These are phyloP conservation scores for Bipolaris victoriae DNA, from an alignment of 2,329 filamentous ascomycete genomes.

Conservation along the genomic window DNA sequence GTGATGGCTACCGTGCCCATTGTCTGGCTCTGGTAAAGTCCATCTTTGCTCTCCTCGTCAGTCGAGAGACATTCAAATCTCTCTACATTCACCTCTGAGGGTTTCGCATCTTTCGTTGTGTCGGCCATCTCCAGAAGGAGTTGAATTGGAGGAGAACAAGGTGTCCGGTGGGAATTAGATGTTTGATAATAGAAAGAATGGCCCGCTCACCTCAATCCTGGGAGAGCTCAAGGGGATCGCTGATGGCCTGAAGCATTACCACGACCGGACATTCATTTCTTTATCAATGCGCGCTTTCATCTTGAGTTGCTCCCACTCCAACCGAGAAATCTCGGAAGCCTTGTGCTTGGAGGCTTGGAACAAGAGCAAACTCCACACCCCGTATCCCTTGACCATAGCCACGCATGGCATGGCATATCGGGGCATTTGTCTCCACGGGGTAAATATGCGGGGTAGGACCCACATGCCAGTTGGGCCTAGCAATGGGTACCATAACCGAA, in stretches of 20 bases:
- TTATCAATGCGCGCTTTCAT: background rate
- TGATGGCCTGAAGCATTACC: background rate
- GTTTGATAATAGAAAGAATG: background rate
- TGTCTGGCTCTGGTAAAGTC: conserved; percentile 9
- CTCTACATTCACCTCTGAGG: conserved; percentile 16
- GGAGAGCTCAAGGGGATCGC: background rate
- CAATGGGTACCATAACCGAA: background rate
- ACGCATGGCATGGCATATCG: background rate
- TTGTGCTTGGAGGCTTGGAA: background rate
- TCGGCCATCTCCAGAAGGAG: background rate
- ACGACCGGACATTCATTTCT: background rate
- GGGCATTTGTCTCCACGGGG: conserved; percentile 8
- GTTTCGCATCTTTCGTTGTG: conserved; percentile 16
- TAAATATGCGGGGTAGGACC: conserved; percentile 12
- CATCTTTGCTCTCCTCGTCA: conserved; percentile 15
- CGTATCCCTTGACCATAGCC: background rate
- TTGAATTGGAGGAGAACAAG: too few species aligned
- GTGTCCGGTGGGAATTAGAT: too few species aligned
- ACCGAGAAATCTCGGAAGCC: background rate
- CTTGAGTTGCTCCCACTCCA: background rate
- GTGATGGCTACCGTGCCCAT: conserved; percentile 43
- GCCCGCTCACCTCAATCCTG: background rate
- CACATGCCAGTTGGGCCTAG: background rate
- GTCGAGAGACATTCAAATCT: conserved; percentile 19
- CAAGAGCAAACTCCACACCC: background rate